Percentiles rank a stretch among this genome's conserved stretches.
phyloP scores from a whole-genome alignment of 192 early-diverging fungal genomes.

The Funneliformis geosporum region DNA sequence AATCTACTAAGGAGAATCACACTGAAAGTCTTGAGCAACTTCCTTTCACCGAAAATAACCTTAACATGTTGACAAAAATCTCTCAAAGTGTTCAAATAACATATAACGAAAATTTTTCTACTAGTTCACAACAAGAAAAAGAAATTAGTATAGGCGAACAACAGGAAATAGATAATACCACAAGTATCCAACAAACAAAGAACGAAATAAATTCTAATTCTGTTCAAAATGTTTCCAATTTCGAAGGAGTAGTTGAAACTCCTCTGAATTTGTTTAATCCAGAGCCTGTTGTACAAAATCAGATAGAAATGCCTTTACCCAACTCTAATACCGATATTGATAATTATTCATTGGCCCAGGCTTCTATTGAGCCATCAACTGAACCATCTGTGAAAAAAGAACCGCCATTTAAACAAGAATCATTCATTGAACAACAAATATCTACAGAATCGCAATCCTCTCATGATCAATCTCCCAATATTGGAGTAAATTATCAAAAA shows the following conservation, averaged over 20 bases:
- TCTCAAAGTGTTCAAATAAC: neutral
- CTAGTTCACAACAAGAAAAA: neutral
- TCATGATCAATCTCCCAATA: conserved; percentile 1
- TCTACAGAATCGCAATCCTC: neutral
- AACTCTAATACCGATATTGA: neutral
- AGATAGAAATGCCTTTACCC: conserved; percentile 12
- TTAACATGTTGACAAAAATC: neutral
- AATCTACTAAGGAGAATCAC: neutral
- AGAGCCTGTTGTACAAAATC: neutral
- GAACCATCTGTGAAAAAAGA: conserved; percentile 3
- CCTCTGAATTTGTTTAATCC: neutral
- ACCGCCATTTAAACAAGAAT: neutral
- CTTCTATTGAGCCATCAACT: neutral
- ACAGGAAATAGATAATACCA: neutral
- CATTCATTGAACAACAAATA: neutral
- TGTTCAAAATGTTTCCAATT: neutral
- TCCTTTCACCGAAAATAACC: neutral
- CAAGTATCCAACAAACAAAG: neutral
- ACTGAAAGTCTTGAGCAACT: neutral
- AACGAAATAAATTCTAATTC: conserved; percentile 2
- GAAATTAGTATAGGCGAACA: neutral
- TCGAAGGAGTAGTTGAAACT: conserved; percentile 21
- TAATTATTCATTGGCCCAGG: neutral
- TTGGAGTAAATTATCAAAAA: neutral
- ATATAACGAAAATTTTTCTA: neutral